Evolutionary conservation across 192 early-diverging fungal genomes (phyloP), one percentile per base, ranked within the genome.

Genomic region (Chytriomyces hyalinus): DNA sequence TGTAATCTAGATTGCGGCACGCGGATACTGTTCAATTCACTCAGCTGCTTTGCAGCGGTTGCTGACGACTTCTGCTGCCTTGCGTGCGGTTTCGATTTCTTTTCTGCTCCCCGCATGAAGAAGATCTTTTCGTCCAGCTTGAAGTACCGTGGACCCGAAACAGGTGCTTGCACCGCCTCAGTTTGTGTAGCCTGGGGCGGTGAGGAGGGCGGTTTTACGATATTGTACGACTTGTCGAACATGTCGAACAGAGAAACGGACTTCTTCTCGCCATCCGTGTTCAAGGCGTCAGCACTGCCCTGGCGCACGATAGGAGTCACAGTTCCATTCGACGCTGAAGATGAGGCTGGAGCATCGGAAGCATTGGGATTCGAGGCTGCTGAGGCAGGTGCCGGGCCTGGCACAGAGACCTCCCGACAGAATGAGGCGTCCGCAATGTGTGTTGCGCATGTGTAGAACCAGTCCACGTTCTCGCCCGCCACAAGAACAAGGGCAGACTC

Each of bases 361-460:
- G 65, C 67, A 13, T 50, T 45, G 36, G 65, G 10, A 36, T 43
- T 24, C 4, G 65, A 11, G 11, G 28, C 1, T 13, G 53, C 53
- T 57, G 53, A 20, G 3, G 70, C 13, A 1, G 70, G 70, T 57
- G 70, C 44, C 1, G 70, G 24, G 17, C 50, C 51, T 9, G 70
- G 22, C 28, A 50, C 15, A 9, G 13, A 8, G 48, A 60, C 45
- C 53, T 77, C 50, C 6, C 13, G 6, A 28, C 66, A 67, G 45
- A 77, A 77, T 28, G 65, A 22, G 6, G 43, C 15, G 45, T 77
- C 76, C 11, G n/a, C 8, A 22, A 77, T 69, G 76, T 77, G 76
- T 20, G 66, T 60, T 20, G 50, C 65, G 66, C 76, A 77, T 49
- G 59, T 15, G 57, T 69, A 77, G 67, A 77, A 77, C 76, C 76